Evolutionary conservation across 139 green algal species (phyloP).

Genomic region (Mesotaenium endlicherianum): DNA sequence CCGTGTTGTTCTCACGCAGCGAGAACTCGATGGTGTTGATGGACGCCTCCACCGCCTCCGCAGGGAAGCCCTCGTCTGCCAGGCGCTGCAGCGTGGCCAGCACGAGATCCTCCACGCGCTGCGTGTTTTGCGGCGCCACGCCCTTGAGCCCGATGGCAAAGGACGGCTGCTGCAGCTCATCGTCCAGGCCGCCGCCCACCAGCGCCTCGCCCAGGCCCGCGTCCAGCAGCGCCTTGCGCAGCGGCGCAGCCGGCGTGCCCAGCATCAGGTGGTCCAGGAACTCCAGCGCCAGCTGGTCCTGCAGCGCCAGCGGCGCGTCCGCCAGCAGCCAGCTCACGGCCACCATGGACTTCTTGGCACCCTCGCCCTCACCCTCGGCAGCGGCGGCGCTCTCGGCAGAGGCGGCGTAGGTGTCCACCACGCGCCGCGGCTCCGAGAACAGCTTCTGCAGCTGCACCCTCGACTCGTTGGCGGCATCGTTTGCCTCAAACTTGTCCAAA

Average conservation of each 20-base stretch:
- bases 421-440: conserved; percentile 55
- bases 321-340: conserved; percentile 89
- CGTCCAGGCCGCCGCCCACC: conserved; percentile 87
- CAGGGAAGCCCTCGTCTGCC: conserved; percentile 69
- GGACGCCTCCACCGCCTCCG: conserved; percentile 80
- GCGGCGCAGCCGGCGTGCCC: conserved; percentile 82
- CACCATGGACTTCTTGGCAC: conserved; percentile 72
- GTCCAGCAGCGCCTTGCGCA: conserved; percentile 92
- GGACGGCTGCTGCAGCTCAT: conserved; percentile 73
- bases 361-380: conserved; percentile 56
- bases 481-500: conserved; percentile 79
- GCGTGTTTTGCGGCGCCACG: conserved; percentile 65
- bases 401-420: conserved; percentile 62
- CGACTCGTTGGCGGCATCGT: conserved; percentile 64
- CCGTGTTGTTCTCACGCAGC: conserved; percentile 98
- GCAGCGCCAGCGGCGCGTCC: conserved; percentile 79
- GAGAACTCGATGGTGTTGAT: conserved; percentile 98
- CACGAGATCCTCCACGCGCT: conserved; percentile 85
- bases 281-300: conserved; percentile 86
- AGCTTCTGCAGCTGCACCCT: conserved; percentile 74
- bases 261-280: conserved; percentile 97
- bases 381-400: conserved; percentile 55
- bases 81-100: conserved; percentile 72
- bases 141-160: conserved; percentile 69
- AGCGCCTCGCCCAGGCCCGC: conserved; percentile 85